Evolutionary conservation across 1,284 basidiomycete genomes (phyloP).

Genomic region (Rhodotorula sp.): DNA sequence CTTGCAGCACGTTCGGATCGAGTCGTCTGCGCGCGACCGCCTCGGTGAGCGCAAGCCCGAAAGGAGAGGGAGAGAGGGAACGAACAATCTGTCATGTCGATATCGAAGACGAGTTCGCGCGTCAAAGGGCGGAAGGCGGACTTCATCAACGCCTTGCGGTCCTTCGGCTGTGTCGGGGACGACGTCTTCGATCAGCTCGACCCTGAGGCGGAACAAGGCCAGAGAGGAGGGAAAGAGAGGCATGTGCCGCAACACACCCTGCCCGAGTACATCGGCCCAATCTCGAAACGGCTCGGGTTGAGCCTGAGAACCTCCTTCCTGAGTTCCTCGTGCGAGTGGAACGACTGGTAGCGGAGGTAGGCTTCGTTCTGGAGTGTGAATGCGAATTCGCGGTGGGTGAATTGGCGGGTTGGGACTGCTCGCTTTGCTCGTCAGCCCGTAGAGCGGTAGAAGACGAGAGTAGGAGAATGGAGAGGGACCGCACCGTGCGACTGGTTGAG

Average conservation of each 20-base stretch:
- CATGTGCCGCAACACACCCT: conserved; percentile 65
- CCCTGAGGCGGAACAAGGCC: background rate
- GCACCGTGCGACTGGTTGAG: conserved; percentile 79
- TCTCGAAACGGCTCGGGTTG: conserved; percentile 91
- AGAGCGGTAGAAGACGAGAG: background rate
- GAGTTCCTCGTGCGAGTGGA: conserved; percentile 78
- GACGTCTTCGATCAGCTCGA: background rate
- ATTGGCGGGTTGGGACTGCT: conserved; percentile 61
- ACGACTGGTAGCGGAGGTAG: conserved; percentile 94
- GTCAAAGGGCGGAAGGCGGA: conserved; percentile 72
- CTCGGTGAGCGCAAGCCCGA: background rate
- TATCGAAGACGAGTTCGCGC: conserved; percentile 97
- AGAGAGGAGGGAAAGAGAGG: background rate
- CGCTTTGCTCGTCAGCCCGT: background rate
- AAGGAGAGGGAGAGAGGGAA: background rate
- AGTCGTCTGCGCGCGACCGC: conserved; percentile 60
- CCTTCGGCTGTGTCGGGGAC: conserved; percentile 66
- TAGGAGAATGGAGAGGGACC: background rate
- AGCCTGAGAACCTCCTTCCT: conserved; percentile 82
- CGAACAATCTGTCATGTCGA: conserved; percentile 93
- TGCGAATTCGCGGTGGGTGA: conserved; percentile 93
- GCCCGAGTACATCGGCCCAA: conserved; percentile 89
- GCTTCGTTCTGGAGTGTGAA: conserved; percentile 89
- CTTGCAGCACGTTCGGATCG: conserved; percentile 90
- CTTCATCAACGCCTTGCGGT: conserved; percentile 80